These are phyloP conservation scores for Nakazawaea siamensis DNA, from an alignment of 805 yeast genomes.

Conservation along the genomic window DNA sequence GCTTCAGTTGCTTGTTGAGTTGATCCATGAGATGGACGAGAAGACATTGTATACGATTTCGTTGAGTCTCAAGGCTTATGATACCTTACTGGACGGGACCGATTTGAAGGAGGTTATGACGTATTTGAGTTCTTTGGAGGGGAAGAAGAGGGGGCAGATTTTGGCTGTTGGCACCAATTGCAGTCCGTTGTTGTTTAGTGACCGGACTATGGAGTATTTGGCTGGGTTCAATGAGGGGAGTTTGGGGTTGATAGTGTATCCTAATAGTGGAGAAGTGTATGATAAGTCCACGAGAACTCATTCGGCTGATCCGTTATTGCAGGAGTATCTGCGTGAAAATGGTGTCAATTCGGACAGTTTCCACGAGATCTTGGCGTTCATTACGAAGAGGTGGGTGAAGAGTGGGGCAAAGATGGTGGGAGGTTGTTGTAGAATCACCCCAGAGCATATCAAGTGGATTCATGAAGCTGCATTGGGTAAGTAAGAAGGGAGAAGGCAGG, in stretches of 20 bases:
- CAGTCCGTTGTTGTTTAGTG: conserved; percentile 36
- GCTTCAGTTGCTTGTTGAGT: conserved; percentile 36
- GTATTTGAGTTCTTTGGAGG: conserved; percentile 15
- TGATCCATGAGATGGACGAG: conserved; percentile 24
- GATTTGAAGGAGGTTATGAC: conserved; percentile 24
- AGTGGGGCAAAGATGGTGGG: conserved; percentile 48
- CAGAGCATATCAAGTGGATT: conserved; percentile 29
- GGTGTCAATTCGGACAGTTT: conserved; percentile 18
- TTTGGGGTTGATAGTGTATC: conserved; percentile 40
- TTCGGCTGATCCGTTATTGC: conserved; percentile 17
- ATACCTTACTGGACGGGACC: conserved; percentile 44
- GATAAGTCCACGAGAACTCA: conserved; percentile 38
- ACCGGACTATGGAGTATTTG: conserved; percentile 27
- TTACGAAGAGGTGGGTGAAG: conserved; percentile 30
- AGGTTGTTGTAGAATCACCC: conserved; percentile 71
- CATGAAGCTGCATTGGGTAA: conserved; percentile 6
- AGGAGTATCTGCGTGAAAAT: conserved; percentile 7
- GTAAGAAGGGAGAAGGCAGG: no score
- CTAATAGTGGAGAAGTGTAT: conserved; percentile 69
- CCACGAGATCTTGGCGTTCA: conserved; percentile 26
- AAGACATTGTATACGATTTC: conserved; percentile 16
- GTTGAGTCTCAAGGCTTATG: conserved; percentile 31
- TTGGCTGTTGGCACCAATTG: conserved; percentile 66
- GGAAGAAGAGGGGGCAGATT: conserved; percentile 20
- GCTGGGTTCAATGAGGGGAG: conserved; percentile 8